Base-by-base conservation (phyloP, 805 yeast genomes). In the Yarrowia hollandica region DNA sequence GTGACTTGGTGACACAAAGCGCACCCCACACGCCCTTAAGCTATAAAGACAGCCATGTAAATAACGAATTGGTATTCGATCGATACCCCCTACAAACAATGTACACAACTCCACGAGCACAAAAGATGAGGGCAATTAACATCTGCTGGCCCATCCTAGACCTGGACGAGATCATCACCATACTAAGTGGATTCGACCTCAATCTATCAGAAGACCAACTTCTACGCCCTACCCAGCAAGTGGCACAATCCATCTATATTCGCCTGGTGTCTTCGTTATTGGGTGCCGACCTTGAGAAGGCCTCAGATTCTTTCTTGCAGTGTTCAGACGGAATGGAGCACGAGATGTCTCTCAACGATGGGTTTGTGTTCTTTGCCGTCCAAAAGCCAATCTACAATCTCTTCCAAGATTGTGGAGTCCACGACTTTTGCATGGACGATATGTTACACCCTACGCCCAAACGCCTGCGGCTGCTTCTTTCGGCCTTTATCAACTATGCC, bases 401-500 rank as follows among this genome's bases (percentile, higher is more conserved):
- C 19, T 44, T 44, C 18, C 25, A 28, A 16, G 52, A 28, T 18
- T 44, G 52, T 30, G 52, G 52, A 11, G 52, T 44, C 5, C 26
- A n/a, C 10, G 52, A 44, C 7, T 44, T 44, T 26, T 14, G 18
- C 34, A 19, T 44, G 52, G 52, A 44, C 25, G 52, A 44, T n/a
- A 30, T 44, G 5, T 5, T 44, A 3, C 35, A 44, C 5, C 52
- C 52, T 5, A 19, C 35, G 2, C 18, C 35, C 19, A 44, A 28
- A 19, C 52, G 52, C 2, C 22, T 44, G 18, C n/a, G 5, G 12
- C 26, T 28, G 14, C 52, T 28, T 1, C 35, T 44, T 4, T 44
- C 52, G 2, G 52, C 52, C 1, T 44, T 44, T n/a, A 44, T 44
- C 52, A 44, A 44, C 26, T 44, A 44, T 15, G 52, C 52, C 11